Evolutionary conservation across 2,329 filamentous ascomycete genomes (phyloP).

Genomic region (Incumbomyces lentus): DNA sequence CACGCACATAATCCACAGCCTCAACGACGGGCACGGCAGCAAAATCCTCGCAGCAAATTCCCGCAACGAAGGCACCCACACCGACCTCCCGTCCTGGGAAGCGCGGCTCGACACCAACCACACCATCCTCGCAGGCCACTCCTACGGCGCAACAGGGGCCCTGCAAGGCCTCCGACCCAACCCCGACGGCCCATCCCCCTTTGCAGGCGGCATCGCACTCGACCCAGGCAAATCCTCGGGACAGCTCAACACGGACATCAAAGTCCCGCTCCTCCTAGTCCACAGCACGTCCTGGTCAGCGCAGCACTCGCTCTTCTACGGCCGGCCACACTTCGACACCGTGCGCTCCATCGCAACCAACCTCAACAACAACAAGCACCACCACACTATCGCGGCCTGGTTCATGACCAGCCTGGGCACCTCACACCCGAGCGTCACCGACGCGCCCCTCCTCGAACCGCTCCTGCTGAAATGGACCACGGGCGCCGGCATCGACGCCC

Average conservation of each 20-base stretch:
- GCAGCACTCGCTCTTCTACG: slow-evolving; percentile 48
- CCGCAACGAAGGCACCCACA: slow-evolving; percentile 37
- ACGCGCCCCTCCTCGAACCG: slow-evolving; percentile 56
- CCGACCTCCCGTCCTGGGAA: slow-evolving; percentile 44
- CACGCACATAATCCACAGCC: slow-evolving; percentile 11
- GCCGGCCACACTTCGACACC: slow-evolving; percentile 53
- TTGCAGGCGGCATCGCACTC: slow-evolving; percentile 50
- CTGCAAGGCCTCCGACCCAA: slow-evolving; percentile 42
- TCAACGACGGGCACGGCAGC: slow-evolving; percentile 15
- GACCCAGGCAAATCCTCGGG: slow-evolving; percentile 58
- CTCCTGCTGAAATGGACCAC: slow-evolving; percentile 51
- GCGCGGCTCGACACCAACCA: slow-evolving; percentile 45
- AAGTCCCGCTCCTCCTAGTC: slow-evolving; percentile 50
- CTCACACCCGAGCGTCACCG: slow-evolving; percentile 54
- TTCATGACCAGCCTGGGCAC: slow-evolving; percentile 45
- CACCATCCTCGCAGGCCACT: slow-evolving; percentile 52
- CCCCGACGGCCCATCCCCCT: slow-evolving; percentile 24
- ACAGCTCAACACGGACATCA: slow-evolving; percentile 48
- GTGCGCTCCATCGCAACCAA: slow-evolving; percentile 46
- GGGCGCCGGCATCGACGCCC: slow-evolving; percentile 48
- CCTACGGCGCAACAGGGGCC: slow-evolving; percentile 55
- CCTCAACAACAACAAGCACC: slow-evolving; percentile 35
- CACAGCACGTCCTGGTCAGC: slow-evolving; percentile 57
- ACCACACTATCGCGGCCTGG: slow-evolving; percentile 37
- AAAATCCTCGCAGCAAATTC: slow-evolving; percentile 29